Conservation (phyloP, 1,139 yeast genomes). For the Taiozyma onychis region DNA sequence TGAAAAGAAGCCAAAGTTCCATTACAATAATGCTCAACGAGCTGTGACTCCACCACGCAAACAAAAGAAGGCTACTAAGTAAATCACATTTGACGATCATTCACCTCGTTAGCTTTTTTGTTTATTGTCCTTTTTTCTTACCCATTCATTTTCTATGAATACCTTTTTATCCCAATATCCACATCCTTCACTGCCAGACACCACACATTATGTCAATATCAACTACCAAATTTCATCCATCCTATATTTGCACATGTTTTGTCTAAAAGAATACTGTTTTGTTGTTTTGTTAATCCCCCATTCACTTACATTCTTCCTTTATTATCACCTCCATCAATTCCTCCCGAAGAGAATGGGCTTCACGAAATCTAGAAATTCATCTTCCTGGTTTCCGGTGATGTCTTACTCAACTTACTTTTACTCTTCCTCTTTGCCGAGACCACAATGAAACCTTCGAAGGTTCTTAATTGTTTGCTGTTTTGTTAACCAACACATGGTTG, state of each 20-base stretch:
- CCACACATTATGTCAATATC: background rate
- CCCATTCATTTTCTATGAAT: background rate
- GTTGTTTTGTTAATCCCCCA: background rate
- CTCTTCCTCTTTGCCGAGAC: background rate
- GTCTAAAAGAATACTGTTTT: background rate
- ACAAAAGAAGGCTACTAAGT: conserved; percentile 58
- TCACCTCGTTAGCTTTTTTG: background rate
- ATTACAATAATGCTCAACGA: conserved; percentile 46
- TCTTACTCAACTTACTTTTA: background rate
- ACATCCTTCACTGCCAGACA: background rate
- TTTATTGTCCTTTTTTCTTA: background rate
- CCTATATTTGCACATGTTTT: background rate
- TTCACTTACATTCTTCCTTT: background rate
- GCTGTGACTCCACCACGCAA: conserved; percentile 68
- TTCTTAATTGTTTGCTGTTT: background rate
- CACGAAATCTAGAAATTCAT: background rate
- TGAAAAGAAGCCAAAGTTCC: conserved; percentile 80
- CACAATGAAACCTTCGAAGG: background rate
- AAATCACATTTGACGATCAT: conserved; percentile 9
- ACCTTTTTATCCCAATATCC: background rate
- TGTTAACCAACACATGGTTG: background rate
- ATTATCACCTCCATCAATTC: background rate
- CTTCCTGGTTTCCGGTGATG: background rate
- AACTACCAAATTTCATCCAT: background rate
- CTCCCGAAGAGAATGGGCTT: background rate